Evolutionary conservation across 495 filamentous ascomycete species (phyloP).

Genomic region (Aspergillus incahuasiensis): DNA sequence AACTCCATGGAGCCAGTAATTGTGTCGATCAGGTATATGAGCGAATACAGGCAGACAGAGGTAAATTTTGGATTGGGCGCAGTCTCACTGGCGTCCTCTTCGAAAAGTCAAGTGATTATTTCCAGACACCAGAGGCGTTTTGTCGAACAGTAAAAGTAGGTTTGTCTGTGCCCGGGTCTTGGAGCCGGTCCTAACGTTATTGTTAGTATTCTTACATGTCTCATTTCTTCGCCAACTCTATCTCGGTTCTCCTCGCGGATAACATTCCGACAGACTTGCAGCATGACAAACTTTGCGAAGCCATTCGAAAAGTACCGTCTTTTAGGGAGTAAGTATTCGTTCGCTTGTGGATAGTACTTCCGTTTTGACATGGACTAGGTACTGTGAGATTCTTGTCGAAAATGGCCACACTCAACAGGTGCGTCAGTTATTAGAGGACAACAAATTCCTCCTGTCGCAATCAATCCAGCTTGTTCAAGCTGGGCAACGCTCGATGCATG

Average conservation of each 20-base stretch:
- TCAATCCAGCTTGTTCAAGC: constrained; percentile 26
- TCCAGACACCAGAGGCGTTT: constrained; percentile 82
- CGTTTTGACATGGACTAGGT: constrained; percentile 24
- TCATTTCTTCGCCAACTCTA: constrained; percentile 87
- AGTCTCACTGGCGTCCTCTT: constrained; percentile 57
- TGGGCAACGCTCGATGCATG: constrained; percentile 38
- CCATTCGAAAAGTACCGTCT: constrained; percentile 72
- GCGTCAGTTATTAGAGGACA: constrained; percentile 47
- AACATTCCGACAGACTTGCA: constrained; percentile 24
- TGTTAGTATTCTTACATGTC: constrained; percentile 88
- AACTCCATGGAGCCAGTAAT: constrained; percentile 70
- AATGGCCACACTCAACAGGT: constrained; percentile 35
- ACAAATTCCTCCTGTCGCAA: constrained; percentile 41
- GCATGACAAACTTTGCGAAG: constrained; percentile 62
- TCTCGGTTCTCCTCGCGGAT: constrained; percentile 60
- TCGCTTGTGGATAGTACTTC: background rate
- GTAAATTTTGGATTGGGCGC: constrained; percentile 64
- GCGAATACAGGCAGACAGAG: constrained; percentile 54
- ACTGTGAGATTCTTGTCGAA: constrained; percentile 44
- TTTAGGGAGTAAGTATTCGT: constrained; percentile 60
- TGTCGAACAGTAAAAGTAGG: constrained; percentile 72
- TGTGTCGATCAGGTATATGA: constrained; percentile 77
- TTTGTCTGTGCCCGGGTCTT: background rate
- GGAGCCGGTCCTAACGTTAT: background rate
- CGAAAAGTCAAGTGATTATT: constrained; percentile 75